Conservation (phyloP, 208 protist genomes). For the Crithidia mellificae region DNA sequence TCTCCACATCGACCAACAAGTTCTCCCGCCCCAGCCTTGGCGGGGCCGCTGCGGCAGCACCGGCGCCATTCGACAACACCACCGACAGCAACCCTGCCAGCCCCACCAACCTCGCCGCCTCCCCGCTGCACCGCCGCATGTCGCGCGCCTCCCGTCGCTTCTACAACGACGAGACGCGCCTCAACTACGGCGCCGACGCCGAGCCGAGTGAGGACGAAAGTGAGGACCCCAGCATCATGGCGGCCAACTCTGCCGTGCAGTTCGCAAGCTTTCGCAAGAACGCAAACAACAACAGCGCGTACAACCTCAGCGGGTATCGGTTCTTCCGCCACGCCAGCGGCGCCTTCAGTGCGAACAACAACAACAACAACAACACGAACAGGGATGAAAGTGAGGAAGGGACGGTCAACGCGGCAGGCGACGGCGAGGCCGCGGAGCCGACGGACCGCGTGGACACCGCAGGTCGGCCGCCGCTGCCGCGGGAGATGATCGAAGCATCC, state of each 20-base stretch:
- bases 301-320: neutral
- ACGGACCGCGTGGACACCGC: neutral
- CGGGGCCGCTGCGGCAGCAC: neutral
- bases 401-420: neutral
- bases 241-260: neutral
- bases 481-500: neutral
- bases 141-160: constrained; percentile 29
- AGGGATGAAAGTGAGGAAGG: too few species aligned
- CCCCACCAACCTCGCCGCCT: neutral
- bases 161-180: constrained; percentile 15
- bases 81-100: neutral
- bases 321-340: constrained; percentile 1
- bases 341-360: neutral
- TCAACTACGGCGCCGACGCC: constrained; percentile 21
- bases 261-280: neutral
- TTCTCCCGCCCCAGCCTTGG: too few species aligned
- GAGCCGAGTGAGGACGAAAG: neutral
- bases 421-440: constrained; percentile 3
- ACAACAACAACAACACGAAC: neutral
- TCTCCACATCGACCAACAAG: too few species aligned
- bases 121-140: constrained; percentile 19
- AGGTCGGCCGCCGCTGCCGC: neutral
- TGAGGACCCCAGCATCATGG: neutral
- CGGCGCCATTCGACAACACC: neutral
- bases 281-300: neutral